phyloP scores from a whole-genome alignment of 495 filamentous ascomycete species.

The Penicillium maclennaniae region DNA sequence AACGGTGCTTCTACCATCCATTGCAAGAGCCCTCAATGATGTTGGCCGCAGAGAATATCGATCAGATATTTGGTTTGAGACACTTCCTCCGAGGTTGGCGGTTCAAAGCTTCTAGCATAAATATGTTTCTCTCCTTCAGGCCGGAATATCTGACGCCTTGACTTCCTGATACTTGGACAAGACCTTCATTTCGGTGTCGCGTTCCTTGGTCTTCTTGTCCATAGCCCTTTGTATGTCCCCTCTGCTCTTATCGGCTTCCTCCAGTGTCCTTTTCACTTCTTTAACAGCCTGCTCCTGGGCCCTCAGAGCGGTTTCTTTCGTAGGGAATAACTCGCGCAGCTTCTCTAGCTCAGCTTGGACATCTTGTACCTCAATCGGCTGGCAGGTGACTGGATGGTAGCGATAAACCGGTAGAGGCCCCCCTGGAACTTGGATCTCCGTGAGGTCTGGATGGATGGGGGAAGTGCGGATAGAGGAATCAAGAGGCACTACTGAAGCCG shows the following conservation, averaged over 20 bases:
- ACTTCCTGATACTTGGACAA: constrained; percentile 43
- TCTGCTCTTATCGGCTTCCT: constrained; percentile 37
- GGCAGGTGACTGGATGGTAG: constrained; percentile 41
- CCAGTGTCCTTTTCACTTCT: constrained; percentile 38
- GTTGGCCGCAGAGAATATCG: not conserved
- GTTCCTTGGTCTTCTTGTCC: constrained; percentile 45
- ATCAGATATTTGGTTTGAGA: not conserved
- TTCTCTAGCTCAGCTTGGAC: constrained; percentile 34
- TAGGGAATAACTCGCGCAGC: constrained; percentile 36
- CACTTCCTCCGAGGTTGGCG: not conserved
- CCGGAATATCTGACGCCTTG: constrained; percentile 31
- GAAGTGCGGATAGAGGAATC: constrained; percentile 37
- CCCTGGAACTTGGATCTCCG: constrained; percentile 38
- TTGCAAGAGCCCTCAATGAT: too few relatives aligned
- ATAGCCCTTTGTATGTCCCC: constrained; percentile 41
- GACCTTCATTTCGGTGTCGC: constrained; percentile 45
- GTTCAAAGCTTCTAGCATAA: not conserved
- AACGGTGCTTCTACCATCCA: not conserved
- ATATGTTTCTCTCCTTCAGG: constrained; percentile 17
- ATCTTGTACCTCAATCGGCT: constrained; percentile 28
- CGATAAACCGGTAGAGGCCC: constrained; percentile 28
- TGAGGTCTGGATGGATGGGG: constrained; percentile 40
- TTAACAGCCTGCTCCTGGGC: constrained; percentile 38
- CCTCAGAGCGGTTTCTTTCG: constrained; percentile 35
- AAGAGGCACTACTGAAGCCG: constrained; percentile 26